These are phyloP conservation scores for Xylariaceae sp. DNA, from an alignment of 2,329 filamentous ascomycete genomes.

Conservation along the genomic window DNA sequence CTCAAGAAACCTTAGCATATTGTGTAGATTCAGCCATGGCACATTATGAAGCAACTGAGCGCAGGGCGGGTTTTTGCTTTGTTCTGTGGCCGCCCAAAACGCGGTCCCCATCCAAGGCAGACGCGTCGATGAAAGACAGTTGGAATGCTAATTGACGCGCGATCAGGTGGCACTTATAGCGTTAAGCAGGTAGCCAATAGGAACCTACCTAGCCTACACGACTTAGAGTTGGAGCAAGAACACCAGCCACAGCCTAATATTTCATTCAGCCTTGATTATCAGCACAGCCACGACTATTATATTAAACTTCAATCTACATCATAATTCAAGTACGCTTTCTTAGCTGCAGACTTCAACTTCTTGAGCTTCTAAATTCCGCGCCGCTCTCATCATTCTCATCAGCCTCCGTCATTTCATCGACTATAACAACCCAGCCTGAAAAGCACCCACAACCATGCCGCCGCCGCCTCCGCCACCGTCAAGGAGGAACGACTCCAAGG, in stretches of 20 bases:
- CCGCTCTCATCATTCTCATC: too few relatives aligned
- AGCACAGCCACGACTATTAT: not conserved
- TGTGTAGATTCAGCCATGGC: not conserved
- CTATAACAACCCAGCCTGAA: too few relatives aligned
- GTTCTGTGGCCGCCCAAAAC: not conserved
- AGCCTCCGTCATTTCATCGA: not conserved
- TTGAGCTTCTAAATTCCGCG: too few relatives aligned
- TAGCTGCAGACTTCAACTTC: too few relatives aligned
- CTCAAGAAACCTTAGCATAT: conserved; percentile 2
- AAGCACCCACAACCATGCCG: conserved; percentile 32
- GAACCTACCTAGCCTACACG: not conserved
- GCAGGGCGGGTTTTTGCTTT: not conserved
- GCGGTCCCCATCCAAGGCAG: not conserved
- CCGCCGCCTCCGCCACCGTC: conserved; percentile 44
- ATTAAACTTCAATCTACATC: not conserved
- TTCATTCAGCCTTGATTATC: not conserved
- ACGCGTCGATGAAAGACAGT: conserved; percentile 18
- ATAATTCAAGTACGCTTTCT: not conserved
- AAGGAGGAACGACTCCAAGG: conserved; percentile 37
- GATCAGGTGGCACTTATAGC: conserved; percentile 18
- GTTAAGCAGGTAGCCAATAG: too few relatives aligned
- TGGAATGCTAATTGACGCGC: conserved; percentile 11
- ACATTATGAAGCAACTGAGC: not conserved
- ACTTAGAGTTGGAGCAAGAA: not conserved
- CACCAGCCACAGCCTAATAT: not conserved